These are phyloP conservation scores for Cylindrotheca fusiformis DNA, from an alignment of 108 stramenopile genomes.

Conservation along the genomic window DNA sequence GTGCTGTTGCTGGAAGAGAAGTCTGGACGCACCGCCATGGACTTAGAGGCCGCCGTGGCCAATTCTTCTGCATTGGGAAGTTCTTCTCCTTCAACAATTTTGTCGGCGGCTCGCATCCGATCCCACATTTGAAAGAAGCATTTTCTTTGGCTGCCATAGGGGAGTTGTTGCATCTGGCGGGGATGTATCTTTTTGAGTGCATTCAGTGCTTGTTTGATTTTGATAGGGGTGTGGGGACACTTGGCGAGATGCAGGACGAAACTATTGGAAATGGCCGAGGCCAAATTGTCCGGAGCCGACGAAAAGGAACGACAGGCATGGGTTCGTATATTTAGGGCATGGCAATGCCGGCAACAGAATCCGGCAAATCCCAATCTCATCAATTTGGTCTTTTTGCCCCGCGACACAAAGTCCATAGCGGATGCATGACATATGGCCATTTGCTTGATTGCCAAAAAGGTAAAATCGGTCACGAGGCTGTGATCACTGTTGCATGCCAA, in stretches of 20 bases:
- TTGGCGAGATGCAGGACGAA: conserved; percentile 49
- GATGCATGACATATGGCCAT: conserved; percentile 49
- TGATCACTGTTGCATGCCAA: conserved; percentile 24
- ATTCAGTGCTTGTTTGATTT: conserved; percentile 33
- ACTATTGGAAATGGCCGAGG: conserved; percentile 41
- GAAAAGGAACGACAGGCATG: conserved; percentile 41
- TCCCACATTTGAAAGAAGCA: conserved; percentile 48
- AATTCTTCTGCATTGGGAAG: background rate
- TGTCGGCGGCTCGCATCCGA: conserved; percentile 39
- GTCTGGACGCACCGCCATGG: background rate
- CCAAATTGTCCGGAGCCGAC: conserved; percentile 48
- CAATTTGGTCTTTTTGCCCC: conserved; percentile 46
- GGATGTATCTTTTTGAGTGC: conserved; percentile 41
- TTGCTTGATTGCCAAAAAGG: conserved; percentile 46
- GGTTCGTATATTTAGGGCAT: background rate
- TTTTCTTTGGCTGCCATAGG: conserved; percentile 47
- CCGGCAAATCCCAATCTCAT: conserved; percentile 56
- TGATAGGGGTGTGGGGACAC: conserved; percentile 27
- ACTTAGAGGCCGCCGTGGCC: background rate
- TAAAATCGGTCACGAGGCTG: conserved; percentile 30
- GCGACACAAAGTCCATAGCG: conserved; percentile 31
- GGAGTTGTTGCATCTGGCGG: conserved; percentile 39
- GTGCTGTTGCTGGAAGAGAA: background rate
- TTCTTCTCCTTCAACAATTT: background rate
- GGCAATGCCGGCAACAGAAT: conserved; percentile 62